Conservation (phyloP, 805 yeast species). For the Hagleromyces aurorensis region DNA sequence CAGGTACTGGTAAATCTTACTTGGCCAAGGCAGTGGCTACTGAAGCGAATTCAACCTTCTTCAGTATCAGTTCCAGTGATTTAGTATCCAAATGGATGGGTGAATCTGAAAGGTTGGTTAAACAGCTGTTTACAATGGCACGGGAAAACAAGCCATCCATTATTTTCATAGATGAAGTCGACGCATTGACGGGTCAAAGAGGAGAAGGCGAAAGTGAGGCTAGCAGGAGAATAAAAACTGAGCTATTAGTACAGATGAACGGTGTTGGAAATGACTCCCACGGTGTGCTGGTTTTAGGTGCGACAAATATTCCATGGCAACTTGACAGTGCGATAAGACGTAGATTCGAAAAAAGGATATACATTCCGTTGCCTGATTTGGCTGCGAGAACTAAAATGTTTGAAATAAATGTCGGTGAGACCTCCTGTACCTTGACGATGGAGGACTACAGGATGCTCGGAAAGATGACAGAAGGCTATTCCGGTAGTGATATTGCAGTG, state of each 20-base stretch:
- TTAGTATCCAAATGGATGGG: slow-evolving; percentile 99
- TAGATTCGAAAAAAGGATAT: slow-evolving; percentile 91
- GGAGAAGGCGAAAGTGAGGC: slow-evolving; percentile 99
- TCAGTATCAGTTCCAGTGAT: slow-evolving; percentile 93
- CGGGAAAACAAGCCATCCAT: slow-evolving; percentile 93
- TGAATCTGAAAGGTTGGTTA: slow-evolving; percentile 91
- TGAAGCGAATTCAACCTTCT: slow-evolving; percentile 94
- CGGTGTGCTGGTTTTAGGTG: slow-evolving; percentile 93
- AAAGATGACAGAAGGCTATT: slow-evolving; percentile 92
- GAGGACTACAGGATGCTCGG: slow-evolving; percentile 75
- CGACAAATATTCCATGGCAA: slow-evolving; percentile 99
- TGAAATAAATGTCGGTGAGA: slow-evolving; percentile 83
- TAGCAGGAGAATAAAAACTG: slow-evolving; percentile 90
- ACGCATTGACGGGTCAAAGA: slow-evolving; percentile 95
- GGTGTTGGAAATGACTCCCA: slow-evolving; percentile 94
- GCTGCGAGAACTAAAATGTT: slow-evolving; percentile 91
- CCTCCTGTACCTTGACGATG: slow-evolving; percentile 69
- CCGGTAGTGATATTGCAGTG: slow-evolving; percentile 95
- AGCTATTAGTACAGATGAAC: slow-evolving; percentile 93
- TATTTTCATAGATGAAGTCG: slow-evolving; percentile 96
- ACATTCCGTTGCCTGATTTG: slow-evolving; percentile 90
- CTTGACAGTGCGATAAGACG: slow-evolving; percentile 95
- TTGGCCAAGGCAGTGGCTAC: slow-evolving; percentile 98
- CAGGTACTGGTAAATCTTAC: slow-evolving; percentile 97
- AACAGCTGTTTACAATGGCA: slow-evolving; percentile 92